Evolutionary conservation across 768 basidiomycete species (phyloP).

Genomic region (Fibroporia radiculosa): DNA sequence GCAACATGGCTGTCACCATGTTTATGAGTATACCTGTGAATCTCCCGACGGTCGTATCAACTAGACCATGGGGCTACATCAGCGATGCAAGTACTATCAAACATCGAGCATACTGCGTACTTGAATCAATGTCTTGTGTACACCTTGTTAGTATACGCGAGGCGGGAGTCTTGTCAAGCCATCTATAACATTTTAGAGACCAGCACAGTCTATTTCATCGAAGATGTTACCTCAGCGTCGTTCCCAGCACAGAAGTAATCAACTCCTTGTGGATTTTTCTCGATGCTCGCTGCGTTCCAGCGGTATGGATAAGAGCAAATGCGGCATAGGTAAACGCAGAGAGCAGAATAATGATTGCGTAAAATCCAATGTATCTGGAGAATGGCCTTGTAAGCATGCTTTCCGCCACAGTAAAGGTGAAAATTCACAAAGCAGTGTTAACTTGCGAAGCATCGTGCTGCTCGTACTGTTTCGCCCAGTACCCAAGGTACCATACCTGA

Average conservation of each 20-base stretch:
- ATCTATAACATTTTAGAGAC: slow-evolving; percentile 22
- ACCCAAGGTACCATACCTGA: slow-evolving; percentile 29
- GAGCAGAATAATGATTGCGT: slow-evolving; percentile 13
- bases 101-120: slow-evolving; percentile 10
- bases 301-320: slow-evolving; percentile 17
- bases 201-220: neutral
- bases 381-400: neutral
- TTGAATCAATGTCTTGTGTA: slow-evolving; percentile 53
- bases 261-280: slow-evolving; percentile 23
- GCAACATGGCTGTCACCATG: slow-evolving; percentile 25
- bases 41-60: slow-evolving; percentile 27
- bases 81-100: neutral
- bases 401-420: slow-evolving; percentile 25
- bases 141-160: slow-evolving; percentile 59
- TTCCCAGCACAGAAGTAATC: slow-evolving; percentile 22
- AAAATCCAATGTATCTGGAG: slow-evolving; percentile 24
- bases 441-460: slow-evolving; percentile 20
- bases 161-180: slow-evolving; percentile 44
- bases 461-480: slow-evolving; percentile 30
- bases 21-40: slow-evolving; percentile 22
- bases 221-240: slow-evolving; percentile 21
- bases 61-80: too few relatives aligned
- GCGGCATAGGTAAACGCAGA: slow-evolving; percentile 15
- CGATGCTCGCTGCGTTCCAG: slow-evolving; percentile 24
- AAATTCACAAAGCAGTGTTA: slow-evolving; percentile 24